Evolutionary conservation across 1,284 basidiomycete genomes (phyloP).

Genomic region (Melampsora occidentalis): DNA sequence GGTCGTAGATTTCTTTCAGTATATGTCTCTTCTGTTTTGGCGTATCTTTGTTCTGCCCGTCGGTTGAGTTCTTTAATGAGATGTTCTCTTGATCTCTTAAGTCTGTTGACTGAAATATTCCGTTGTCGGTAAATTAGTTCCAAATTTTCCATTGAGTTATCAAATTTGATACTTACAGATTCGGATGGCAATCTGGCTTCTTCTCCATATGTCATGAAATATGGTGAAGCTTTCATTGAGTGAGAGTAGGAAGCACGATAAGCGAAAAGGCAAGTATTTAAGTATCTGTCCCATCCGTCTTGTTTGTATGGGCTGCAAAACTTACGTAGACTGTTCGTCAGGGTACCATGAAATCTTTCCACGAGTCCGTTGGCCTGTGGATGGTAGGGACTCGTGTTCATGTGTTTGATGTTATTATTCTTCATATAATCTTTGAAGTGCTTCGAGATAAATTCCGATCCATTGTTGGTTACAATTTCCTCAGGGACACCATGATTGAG

Average conservation of each 20-base stretch:
- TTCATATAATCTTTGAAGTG: neutral
- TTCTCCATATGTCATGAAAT: slow-evolving; percentile 10
- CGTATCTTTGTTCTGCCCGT: neutral
- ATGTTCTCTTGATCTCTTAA: too few species aligned
- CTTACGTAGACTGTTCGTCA: too few species aligned
- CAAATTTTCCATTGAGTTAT: too few species aligned
- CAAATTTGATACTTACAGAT: neutral
- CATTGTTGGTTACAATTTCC: neutral
- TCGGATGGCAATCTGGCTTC: neutral
- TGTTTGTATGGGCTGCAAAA: slow-evolving; percentile 14
- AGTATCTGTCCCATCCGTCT: slow-evolving; percentile 1
- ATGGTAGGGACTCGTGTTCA: neutral
- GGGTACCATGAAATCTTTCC: neutral
- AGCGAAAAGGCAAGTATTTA: slow-evolving; percentile 8
- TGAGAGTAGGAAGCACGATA: neutral
- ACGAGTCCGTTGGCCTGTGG: neutral
- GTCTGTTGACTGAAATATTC: too few species aligned
- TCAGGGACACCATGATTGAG: too few species aligned
- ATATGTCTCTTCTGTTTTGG: neutral
- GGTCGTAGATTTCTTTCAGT: neutral
- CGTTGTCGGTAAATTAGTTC: too few species aligned
- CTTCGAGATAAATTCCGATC: neutral
- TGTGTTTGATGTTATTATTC: neutral
- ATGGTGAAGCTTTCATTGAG: slow-evolving; percentile 4
- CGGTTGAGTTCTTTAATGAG: too few species aligned